Evolutionary conservation across 306 rosid genomes (phyloP), one percentile per base, ranked within the genome.

Genomic region (Aeschynomene evenia): DNA sequence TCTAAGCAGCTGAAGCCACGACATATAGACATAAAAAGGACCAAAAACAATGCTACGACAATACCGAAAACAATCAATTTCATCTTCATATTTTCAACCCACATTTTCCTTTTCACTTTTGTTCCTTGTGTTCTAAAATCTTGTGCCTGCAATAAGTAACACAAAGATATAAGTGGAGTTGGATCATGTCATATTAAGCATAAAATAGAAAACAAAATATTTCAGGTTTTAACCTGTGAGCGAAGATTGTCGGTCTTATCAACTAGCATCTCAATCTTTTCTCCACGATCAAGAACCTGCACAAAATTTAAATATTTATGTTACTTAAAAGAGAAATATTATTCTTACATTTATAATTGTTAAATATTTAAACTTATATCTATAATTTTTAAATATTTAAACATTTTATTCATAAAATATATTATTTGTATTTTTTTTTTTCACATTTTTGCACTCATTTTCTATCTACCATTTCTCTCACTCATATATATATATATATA

Each of bases 261-360:
- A 48, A 91, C 99, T 71, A 94, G 76, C 79, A 94, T 73, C 77
- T 94, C 99, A 61, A 94, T 94, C 79, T 88, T 94, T 78, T 88
- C 97, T 62, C 99, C 99, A 7, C 99, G 97, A 66, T 94, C 99
- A 75, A 94, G 99, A 82, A 90, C 96, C 99, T 94, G 81, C 59
- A 33, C 73, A 0, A 59, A 70, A 68, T 54, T 7, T 3, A 45
- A 61, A 51, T 13, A 11, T 33, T 16, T n/a, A 15, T 45, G 8
- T 29, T 29, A 15, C 7, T 23, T 19, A 11, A 19, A 37, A 52
- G 13, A 26, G 29, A 2, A 26, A 2, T 26, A 2, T 26, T 26
- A 26, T 26, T n/a, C n/a, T 26, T 26, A 26, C 4, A 26, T 5
- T 26, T 2, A 2, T 1, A 26, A 2, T 26, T n/a, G n/a, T n/a